Evolutionary conservation across 192 early-diverging fungal genomes (phyloP), one percentile per base, ranked within the genome.

Genomic region (Jimgerdemannia lactiflua): DNA sequence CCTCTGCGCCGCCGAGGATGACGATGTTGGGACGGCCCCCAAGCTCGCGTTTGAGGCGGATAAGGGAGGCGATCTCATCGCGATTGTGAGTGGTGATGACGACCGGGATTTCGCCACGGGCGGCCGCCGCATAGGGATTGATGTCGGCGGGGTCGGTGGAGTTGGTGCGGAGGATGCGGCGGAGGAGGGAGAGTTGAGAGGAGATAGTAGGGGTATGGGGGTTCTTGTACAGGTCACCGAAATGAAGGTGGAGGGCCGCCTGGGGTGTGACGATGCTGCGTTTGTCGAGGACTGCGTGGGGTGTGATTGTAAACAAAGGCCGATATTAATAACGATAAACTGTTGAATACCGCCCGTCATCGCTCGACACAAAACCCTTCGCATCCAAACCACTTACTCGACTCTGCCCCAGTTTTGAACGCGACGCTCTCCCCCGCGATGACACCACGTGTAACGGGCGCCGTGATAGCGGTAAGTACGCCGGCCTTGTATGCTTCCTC

Each of bases 1-100:
- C 88, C 77, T 94, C 94, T 3, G 80, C 78, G n/a, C 90, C 92
- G 65, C 92, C 88, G 20, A 91, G 70, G 19, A 95, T 81, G 3
- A 87, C 81, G 18, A 90, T n/a, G 59, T 74, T 74, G 42, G 84
- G 42, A 9, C 83, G 77, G 3, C 84, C 86, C 11, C 81, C 80
- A 6, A 89, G 69, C 1, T 80, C 72, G 67, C 83, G 65, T 80
- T 93, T 91, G 10, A 93, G 73, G 4, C 74, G 82, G n/a, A 94
- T 82, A 4, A 94, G 8, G 10, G 86, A 83, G n/a, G 88, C 82
- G 64, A 94, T 94, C 77, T 93, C 87, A 64, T 90, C 89, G 68
- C 86, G 85, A 71, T 81, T 86, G n/a, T 89, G 42, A 29, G 85
- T 81, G 64, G 79, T 72, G 14, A 88, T 73, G 3, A 85, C 81